phyloP scores from a whole-genome alignment of 2,329 filamentous ascomycete genomes.

The Elsinoe batatas region DNA sequence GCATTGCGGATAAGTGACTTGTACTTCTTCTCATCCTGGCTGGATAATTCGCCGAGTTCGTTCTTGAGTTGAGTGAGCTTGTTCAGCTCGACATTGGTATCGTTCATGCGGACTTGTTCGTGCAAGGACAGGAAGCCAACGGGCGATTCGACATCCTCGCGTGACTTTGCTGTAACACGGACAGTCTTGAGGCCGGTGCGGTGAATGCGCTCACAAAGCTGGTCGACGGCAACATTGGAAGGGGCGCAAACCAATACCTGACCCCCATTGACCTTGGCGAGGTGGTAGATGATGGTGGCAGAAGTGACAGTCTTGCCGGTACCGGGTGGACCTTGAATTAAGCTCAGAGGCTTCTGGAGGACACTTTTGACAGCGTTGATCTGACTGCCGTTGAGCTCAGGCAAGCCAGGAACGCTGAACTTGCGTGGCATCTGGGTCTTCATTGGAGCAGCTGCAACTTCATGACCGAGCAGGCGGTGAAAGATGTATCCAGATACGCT shows the following conservation, averaged over 20 bases:
- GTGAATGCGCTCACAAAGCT: slow-evolving; percentile 94
- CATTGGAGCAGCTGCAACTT: slow-evolving; percentile 88
- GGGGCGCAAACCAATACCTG: slow-evolving; percentile 95
- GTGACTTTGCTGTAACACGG: slow-evolving; percentile 94
- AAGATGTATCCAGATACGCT: slow-evolving; percentile 98
- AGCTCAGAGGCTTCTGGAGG: slow-evolving; percentile 80
- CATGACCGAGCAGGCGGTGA: slow-evolving; percentile 88
- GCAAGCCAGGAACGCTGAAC: slow-evolving; percentile 87
- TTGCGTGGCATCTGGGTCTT: slow-evolving; percentile 94
- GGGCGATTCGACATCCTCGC: slow-evolving; percentile 97
- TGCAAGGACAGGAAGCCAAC: slow-evolving; percentile 92
- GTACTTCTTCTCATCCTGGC: slow-evolving; percentile 96
- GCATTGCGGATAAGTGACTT: slow-evolving; percentile 90
- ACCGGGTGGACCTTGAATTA: slow-evolving; percentile 94
- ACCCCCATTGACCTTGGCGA: slow-evolving; percentile 88
- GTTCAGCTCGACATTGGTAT: slow-evolving; percentile 84
- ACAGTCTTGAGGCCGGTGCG: slow-evolving; percentile 92
- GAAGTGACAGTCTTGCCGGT: slow-evolving; percentile 98
- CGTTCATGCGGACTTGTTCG: slow-evolving; percentile 94
- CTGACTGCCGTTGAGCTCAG: slow-evolving; percentile 90
- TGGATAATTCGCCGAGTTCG: slow-evolving; percentile 82
- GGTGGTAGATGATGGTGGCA: slow-evolving; percentile 94
- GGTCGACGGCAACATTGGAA: slow-evolving; percentile 96
- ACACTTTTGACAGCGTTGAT: slow-evolving; percentile 95
- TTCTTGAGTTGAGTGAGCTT: slow-evolving; percentile 90